Base-by-base conservation (phyloP, 208 protist species). In the Acanthamoeba sp. region DNA sequence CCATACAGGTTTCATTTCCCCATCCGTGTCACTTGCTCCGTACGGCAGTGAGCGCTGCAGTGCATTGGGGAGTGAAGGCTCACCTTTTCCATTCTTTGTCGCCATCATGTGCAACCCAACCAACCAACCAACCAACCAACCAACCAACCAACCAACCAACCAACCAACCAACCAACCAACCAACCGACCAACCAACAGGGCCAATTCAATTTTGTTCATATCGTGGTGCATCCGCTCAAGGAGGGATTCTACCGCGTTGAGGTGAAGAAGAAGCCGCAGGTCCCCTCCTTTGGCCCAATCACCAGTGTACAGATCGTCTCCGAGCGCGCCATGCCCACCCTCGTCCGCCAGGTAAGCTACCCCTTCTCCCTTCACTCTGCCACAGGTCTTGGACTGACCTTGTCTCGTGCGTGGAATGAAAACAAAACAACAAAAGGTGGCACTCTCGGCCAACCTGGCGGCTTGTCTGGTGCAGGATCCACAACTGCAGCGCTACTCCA, bases 161-260 rank as follows among this genome's bases (percentile, higher is more conserved):
- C n/a, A n/a, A n/a, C n/a, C n/a, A n/a, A n/a, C n/a, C n/a, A n/a
- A n/a, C n/a, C n/a, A n/a, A n/a, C n/a, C n/a, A n/a, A n/a, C n/a
- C n/a, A n/a, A n/a, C n/a, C n/a, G n/a, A n/a, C n/a, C n/a, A n/a
- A 34, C 22, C 73, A 22, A 34, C 91, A 78, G 36, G 95, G 95
- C 36, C 95, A 96, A 88, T 96, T 96, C 64, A 96, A 96, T 85
- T 96, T 95, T 93, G 95, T 96, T 6, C 69, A 78, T 32, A 96
- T 96, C 42, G 38, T 96, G 9, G 76, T 96, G 27, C 76, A 94
- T 88, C 95, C 95, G 18, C 40, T 96, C 0, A 89, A 94, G 24
- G 64, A 84, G 62, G 88, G 78, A 22, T 93, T 66, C 64, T 96
- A 94, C 64, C 52, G 93, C 29, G 90, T 96, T 18, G 93, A 96